These are phyloP conservation scores for Ophiostoma populinum DNA, from an alignment of 2,329 filamentous ascomycete species.

Conservation along the genomic window DNA sequence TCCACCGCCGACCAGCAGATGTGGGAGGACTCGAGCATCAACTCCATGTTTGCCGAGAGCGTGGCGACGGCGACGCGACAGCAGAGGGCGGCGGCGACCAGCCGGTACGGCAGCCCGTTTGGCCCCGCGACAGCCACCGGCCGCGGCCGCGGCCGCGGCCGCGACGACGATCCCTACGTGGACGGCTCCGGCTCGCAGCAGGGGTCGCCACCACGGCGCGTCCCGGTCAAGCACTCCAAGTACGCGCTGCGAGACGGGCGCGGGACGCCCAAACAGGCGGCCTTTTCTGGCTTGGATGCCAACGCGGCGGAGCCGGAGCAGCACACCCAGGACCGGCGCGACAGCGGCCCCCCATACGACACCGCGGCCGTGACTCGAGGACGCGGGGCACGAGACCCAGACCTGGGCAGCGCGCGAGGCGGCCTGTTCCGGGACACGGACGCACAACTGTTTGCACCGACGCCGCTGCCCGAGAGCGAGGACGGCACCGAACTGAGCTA, in stretches of 20 bases:
- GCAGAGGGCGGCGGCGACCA: neutral
- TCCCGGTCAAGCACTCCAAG: constrained; percentile 16
- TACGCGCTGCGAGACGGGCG: constrained; percentile 24
- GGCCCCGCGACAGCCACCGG: constrained; percentile 2
- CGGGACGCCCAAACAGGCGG: constrained; percentile 12
- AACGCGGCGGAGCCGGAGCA: constrained; percentile 12
- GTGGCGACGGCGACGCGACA: constrained; percentile 5
- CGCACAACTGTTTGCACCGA: constrained; percentile 10
- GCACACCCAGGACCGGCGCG: constrained; percentile 3
- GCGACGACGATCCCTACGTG: constrained; percentile 13
- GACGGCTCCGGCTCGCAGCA: constrained; percentile 12
- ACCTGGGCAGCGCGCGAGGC: constrained; percentile 14
- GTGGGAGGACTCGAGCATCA: constrained; percentile 22
- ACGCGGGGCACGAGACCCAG: constrained; percentile 10
- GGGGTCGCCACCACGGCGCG: constrained; percentile 15
- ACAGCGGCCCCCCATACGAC: constrained; percentile 4
- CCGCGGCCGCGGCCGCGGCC: neutral
- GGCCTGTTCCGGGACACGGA: constrained; percentile 15
- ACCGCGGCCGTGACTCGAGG: constrained; percentile 1
- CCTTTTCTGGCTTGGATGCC: constrained; percentile 9
- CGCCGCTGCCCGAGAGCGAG: constrained; percentile 15
- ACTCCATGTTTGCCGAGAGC: constrained; percentile 15
- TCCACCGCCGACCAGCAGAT: constrained; percentile 14
- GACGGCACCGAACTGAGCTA: constrained; percentile 14
- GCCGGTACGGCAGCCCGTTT: constrained; percentile 9